Percentiles rank a stretch among this genome's conserved stretches.
Conservation (phyloP, 306 rosid species). For the Myrica gale region DNA sequence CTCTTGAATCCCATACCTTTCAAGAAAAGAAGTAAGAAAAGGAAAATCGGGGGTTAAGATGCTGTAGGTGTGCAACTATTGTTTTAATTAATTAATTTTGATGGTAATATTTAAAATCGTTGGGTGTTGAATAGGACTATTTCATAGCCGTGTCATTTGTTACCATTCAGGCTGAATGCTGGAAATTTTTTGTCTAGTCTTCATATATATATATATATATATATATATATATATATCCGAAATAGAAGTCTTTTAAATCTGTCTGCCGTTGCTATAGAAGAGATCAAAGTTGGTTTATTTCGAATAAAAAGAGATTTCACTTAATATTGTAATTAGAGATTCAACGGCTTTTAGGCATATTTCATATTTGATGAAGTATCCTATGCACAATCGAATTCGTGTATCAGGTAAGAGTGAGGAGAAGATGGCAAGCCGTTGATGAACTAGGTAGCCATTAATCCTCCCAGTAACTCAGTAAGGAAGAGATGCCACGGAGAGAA, state of each 20-base stretch:
- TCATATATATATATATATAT: no score
- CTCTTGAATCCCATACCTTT: slow-evolving; percentile 41
- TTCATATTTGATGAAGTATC: no score
- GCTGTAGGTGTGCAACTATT: background rate
- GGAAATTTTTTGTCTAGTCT: background rate
- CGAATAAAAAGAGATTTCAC: no score
- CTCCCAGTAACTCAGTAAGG: no score
- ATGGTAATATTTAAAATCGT: background rate
- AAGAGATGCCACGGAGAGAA: no score
- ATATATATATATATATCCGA: no score
- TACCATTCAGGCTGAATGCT: background rate
- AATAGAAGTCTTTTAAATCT: background rate
- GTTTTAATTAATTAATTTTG: background rate
- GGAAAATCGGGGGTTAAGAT: slow-evolving; percentile 35
- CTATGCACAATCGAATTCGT: no score
- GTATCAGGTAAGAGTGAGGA: no score
- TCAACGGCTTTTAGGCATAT: no score
- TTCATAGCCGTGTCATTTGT: background rate
- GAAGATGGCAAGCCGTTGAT: no score
- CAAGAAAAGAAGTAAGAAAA: slow-evolving; percentile 56
- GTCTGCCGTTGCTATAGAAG: background rate
- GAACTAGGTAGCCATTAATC: no score
- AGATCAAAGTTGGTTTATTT: background rate
- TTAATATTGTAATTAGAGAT: no score
- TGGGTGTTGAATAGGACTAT: background rate